Percentiles rank a stretch among this genome's conserved stretches.
phyloP scores from a whole-genome alignment of 306 rosid species.

The Prunus salicina region DNA sequence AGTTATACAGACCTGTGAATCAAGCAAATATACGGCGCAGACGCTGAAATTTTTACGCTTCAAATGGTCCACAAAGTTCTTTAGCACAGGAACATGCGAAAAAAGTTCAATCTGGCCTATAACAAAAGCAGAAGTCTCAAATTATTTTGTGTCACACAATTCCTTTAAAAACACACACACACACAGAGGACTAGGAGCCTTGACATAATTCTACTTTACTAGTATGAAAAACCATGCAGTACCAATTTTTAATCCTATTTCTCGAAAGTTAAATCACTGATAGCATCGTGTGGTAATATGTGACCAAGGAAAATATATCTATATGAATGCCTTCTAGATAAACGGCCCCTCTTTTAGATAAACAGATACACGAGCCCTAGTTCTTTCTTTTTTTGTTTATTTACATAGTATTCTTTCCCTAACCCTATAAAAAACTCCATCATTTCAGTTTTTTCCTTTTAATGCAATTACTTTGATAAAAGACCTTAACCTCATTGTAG shows the following conservation, averaged over 20 bases:
- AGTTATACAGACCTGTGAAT: slow-evolving; percentile 73
- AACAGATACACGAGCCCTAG: no score
- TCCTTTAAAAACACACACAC: not conserved
- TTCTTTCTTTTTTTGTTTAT: no score
- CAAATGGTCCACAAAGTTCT: slow-evolving; percentile 87
- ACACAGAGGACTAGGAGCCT: not conserved
- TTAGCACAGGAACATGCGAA: slow-evolving; percentile 82
- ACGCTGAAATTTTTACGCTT: slow-evolving; percentile 67
- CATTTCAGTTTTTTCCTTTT: not conserved
- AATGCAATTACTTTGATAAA: not conserved
- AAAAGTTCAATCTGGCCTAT: slow-evolving; percentile 93
- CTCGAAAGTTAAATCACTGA: no score
- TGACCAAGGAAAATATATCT: no score
- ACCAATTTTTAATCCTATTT: no score
- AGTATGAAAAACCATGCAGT: not conserved
- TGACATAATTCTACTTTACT: not conserved
- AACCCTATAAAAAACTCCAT: no score
- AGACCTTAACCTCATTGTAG: not conserved
- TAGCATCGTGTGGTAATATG: no score
- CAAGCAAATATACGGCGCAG: slow-evolving; percentile 86
- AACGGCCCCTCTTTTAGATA: no score
- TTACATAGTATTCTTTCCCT: no score
- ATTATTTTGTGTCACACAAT: not conserved
- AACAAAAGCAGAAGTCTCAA: slow-evolving; percentile 20
- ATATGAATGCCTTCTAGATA: no score